These are phyloP conservation scores for Fraxinus excelsior DNA, from an alignment of 257 asterid genomes.

Conservation along the genomic window DNA sequence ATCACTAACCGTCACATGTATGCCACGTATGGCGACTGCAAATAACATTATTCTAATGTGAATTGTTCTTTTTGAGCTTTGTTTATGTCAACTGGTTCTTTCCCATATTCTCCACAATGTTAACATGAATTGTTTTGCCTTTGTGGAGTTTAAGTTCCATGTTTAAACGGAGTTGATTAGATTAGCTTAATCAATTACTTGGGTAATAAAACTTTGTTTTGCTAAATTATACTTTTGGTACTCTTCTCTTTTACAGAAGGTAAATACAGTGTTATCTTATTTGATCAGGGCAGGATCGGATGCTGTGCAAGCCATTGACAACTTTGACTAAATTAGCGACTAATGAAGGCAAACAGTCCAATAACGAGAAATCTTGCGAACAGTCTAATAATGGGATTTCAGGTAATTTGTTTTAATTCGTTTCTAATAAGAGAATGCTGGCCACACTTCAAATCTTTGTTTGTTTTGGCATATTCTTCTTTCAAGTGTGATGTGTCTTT, in stretches of 20 bases:
- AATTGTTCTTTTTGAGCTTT: not conserved
- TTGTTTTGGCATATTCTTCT: conserved; percentile 13
- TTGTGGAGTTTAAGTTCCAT: not conserved
- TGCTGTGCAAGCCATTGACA: conserved; percentile 55
- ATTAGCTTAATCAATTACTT: not conserved
- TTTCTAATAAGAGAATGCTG: conserved; percentile 25
- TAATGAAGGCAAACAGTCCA: conserved; percentile 38
- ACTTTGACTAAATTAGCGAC: conserved; percentile 28
- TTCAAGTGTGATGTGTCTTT: not conserved
- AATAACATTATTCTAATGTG: too few relatives aligned
- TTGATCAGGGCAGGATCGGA: conserved; percentile 75
- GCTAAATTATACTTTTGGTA: conserved; percentile 7
- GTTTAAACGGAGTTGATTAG: not conserved
- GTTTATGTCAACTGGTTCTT: not conserved
- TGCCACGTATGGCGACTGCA: too few relatives aligned
- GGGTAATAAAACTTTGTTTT: conserved; percentile 14
- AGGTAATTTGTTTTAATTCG: not conserved
- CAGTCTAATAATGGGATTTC: not conserved
- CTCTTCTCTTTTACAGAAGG: conserved; percentile 22
- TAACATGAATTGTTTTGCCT: conserved; percentile 5
- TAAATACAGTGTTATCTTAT: conserved; percentile 31
- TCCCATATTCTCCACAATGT: not conserved
- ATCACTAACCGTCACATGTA: too few relatives aligned
- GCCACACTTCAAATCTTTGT: conserved; percentile 6
- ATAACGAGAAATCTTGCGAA: conserved; percentile 36